Base-by-base conservation (phyloP, 1,139 yeast genomes). In the Geotrichum histeridarum region DNA sequence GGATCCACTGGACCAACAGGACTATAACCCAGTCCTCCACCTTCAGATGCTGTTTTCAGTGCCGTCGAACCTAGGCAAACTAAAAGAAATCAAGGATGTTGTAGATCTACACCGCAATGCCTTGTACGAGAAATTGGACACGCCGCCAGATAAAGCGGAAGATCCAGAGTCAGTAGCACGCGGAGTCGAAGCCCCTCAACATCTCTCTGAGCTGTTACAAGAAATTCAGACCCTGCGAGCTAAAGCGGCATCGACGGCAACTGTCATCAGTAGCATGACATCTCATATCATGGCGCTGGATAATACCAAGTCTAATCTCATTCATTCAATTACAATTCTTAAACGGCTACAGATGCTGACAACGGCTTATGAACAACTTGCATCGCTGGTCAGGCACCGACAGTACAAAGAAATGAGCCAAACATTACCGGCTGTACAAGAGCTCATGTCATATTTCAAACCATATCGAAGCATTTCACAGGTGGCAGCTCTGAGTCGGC, bases 271-370 rank as follows among this genome's bases (percentile, higher is more conserved):
- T 8, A 70, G 69, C 11, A 85, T 89, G 79, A 91, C 97, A 0
- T 75, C 80, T 5, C 86, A 84, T 49, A 90, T 94, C 56, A 86
- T 88, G 62, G 74, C 78, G 38, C 75, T 93, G 57, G 99, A 93
- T 68, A 80, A 79, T 53, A 83, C 90, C 46, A 94, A 93, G 72
- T 81, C 81, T 66, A 93, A 93, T 67, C 73, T 93, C 52, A 91
- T 89, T 2, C 75, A 81, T 37, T 82, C 94, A 12, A 87, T 93
- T 86, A 89, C 95, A 0, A 82, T 91, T 37, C 76, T 93, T 59
- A 87, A 93, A 64, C 77, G 96, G 58, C 76, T 94, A 38, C 96
- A 90, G 65, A 91, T 91, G 86, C 75, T 93, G 53, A 77, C 88
- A 2, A 83, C 83, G 36, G 94, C 96, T 12, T 86, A 85, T 66